Evolutionary conservation across 257 asterid genomes (phyloP), one percentile per base, ranked within the genome.

Genomic region (Cruciata laevipes): DNA sequence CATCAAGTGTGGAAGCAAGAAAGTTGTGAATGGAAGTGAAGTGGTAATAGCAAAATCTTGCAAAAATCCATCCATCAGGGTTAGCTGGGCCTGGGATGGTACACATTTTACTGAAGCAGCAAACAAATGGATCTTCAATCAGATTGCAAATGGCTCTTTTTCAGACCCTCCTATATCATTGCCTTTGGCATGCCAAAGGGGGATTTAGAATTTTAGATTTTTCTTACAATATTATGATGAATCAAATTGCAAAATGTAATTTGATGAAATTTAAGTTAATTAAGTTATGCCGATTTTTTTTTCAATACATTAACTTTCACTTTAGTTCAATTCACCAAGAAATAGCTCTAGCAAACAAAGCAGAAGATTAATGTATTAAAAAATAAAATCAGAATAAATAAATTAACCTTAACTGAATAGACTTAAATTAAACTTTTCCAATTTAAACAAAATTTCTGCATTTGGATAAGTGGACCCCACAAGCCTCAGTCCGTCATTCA

Each of bases 1-100:
- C 32, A 56, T 25, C 11, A 79, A 75, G 70, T 90, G 95, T 75
- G 96, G 97, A 63, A 74, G 79, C 70, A 83, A 78, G 75, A 83
- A 53, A 56, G 20, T 76, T 49, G 77, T 86, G 44, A 84, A 83
- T 7, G 96, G 97, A 38, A 79, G 74, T 44, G 90, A 84, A 78
- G 64, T 73, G 11, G 80, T 85, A 17, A 52, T 78, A 4, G 90
- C 86, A 0, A 74, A 73, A 33, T 82, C 97, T 31, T 90, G 95
- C 76, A 76, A 40, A 75, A 68, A 80, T 75, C 97, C 95, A 25
- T 74, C 85, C 0, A 71, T 42, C 69, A 73, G 79, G 58, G 67
- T 87, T 47, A 83, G 72, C 55, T 90, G 95, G 97, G 97, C 71
- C 55, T 90, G 95, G 97, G 97, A 90, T 59, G 97, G 97, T 51